Evolutionary conservation across 176 grass and related monocot species (phyloP).

Genomic region (Rhipidocladum racemiflorum): DNA sequence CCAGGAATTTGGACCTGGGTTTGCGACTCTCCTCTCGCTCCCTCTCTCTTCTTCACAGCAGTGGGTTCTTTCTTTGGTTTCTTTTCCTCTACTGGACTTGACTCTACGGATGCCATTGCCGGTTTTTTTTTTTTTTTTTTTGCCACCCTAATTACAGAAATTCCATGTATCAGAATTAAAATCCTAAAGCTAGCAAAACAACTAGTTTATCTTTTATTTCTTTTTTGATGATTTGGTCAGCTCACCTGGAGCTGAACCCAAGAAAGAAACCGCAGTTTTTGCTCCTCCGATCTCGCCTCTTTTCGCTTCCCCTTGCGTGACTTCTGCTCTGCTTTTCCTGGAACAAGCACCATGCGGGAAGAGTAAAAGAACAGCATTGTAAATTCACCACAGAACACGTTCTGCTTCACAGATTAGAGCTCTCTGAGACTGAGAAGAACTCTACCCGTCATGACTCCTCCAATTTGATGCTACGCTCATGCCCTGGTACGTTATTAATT

Average conservation of each 20-base stretch:
- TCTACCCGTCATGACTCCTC: conserved; percentile 25
- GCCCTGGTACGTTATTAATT: neutral
- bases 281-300: conserved; percentile 45
- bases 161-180: neutral
- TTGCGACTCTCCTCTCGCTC: conserved; percentile 34
- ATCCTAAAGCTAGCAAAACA: neutral
- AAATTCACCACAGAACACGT: neutral
- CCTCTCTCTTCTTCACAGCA: conserved; percentile 28
- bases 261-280: conserved; percentile 41
- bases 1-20: conserved; percentile 61
- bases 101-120: neutral
- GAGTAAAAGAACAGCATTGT: neutral
- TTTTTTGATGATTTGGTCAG: neutral
- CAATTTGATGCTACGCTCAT: neutral
- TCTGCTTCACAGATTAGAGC: neutral
- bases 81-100: conserved; percentile 23
- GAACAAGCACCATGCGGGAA: neutral
- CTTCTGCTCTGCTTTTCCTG: conserved; percentile 30
- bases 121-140: conserved; percentile 44
- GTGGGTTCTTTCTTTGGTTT: conserved; percentile 33
- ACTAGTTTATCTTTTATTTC: neutral
- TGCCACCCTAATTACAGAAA: conserved; percentile 34
- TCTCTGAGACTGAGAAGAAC: neutral
- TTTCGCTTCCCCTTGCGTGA: conserved; percentile 57
- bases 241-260: conserved; percentile 62